A percentile compares a stretch with the other conserved stretches of the same genome.
These are phyloP conservation scores for Eragrostis nindensis DNA, from an alignment of 176 grass and related monocot species.

Conservation along the genomic window DNA sequence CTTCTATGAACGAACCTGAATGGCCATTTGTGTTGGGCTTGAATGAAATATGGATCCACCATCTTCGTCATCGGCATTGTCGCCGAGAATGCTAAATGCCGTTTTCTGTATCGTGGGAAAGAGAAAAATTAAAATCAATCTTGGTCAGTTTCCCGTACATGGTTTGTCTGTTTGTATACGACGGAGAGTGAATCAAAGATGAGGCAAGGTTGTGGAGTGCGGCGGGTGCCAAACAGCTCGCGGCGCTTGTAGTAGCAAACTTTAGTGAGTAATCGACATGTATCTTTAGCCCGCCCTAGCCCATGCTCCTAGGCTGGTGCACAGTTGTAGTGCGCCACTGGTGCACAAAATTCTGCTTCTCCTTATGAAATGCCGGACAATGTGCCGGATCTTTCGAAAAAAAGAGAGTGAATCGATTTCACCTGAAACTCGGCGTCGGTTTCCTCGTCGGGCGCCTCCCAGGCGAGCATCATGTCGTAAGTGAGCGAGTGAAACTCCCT, in stretches of 20 bases:
- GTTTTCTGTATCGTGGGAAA: constrained; percentile 42
- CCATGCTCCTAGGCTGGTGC: too few species aligned
- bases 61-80: constrained; percentile 66
- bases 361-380: too few species aligned
- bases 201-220: too few species aligned
- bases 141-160: not conserved
- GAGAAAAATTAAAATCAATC: not conserved
- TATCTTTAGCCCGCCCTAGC: too few species aligned
- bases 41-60: constrained; percentile 81
- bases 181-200: not conserved
- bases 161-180: not conserved
- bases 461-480: constrained; percentile 95
- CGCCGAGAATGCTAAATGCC: constrained; percentile 30
- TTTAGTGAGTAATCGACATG: too few species aligned
- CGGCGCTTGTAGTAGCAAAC: too few species aligned
- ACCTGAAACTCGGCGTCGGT: constrained; percentile 62
- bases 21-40: constrained; percentile 85
- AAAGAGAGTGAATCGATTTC: too few species aligned
- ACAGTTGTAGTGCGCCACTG: too few species aligned
- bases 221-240: too few species aligned
- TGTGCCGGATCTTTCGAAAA: too few species aligned
- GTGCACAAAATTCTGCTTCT: too few species aligned
- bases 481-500: constrained; percentile 75
- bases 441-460: constrained; percentile 71
- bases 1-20: constrained; percentile 51